A percentile compares a stretch with the other conserved stretches of the same genome.
Conservation (phyloP, 306 rosid species). For the Purshia tridentata region DNA sequence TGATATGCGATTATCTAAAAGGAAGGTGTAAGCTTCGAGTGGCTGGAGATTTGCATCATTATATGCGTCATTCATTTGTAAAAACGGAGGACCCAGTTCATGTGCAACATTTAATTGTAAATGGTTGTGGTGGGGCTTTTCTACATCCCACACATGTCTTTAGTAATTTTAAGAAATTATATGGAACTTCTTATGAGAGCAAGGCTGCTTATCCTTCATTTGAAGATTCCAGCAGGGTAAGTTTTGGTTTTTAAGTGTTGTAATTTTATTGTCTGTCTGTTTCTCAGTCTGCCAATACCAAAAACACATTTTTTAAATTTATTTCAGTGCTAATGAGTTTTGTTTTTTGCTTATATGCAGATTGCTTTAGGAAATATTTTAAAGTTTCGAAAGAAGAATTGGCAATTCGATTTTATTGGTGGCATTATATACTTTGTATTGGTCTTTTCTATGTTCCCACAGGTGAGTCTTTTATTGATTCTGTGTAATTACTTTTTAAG, state of each 20-base stretch:
- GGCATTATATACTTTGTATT: slow-evolving; percentile 90
- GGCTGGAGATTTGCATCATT: slow-evolving; percentile 99
- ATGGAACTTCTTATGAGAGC: slow-evolving; percentile 73
- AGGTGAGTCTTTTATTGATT: slow-evolving; percentile 48
- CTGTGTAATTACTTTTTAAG: slow-evolving; percentile 6
- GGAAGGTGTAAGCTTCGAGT: slow-evolving; percentile 95
- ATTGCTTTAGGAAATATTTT: slow-evolving; percentile 92
- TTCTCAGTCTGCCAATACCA: neutral
- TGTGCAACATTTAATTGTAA: slow-evolving; percentile 81
- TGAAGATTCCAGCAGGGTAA: slow-evolving; percentile 91
- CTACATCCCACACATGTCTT: slow-evolving; percentile 97
- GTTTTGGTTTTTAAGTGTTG: slow-evolving; percentile 21
- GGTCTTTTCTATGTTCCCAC: slow-evolving; percentile 95
- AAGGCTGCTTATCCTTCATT: slow-evolving; percentile 94
- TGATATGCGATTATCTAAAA: slow-evolving; percentile 75
- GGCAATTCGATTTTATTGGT: slow-evolving; percentile 99
- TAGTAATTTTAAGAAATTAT: slow-evolving; percentile 56
- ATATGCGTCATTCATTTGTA: slow-evolving; percentile 92
- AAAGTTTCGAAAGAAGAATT: slow-evolving; percentile 93
- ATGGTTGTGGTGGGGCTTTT: slow-evolving; percentile 99
- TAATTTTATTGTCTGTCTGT: slow-evolving; percentile 11
- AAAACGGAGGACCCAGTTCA: slow-evolving; percentile 72
- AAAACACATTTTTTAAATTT: slow-evolving; percentile 19
- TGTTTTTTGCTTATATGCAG: slow-evolving; percentile 41
- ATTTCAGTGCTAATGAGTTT: slow-evolving; percentile 19